Conservation (phyloP, 352 stramenopile species). For the Phytopythium litorale region DNA sequence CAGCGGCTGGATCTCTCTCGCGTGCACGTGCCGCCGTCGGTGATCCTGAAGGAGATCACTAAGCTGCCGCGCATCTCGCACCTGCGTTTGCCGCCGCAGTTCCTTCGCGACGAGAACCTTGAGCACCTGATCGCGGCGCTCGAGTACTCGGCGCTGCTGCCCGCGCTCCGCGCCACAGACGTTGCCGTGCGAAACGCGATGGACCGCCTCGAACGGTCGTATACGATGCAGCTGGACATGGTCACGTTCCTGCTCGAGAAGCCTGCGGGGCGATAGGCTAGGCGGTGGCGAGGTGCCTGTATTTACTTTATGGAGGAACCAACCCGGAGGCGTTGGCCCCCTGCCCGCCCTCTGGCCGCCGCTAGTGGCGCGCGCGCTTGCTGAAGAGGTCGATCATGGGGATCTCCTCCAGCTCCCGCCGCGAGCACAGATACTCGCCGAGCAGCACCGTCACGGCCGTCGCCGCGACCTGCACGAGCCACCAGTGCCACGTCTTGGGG, state of each 20-base stretch:
- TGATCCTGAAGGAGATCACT: conserved; percentile 54
- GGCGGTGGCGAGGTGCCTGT: background rate
- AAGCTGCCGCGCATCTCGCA: conserved; percentile 55
- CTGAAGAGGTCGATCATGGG: conserved; percentile 85
- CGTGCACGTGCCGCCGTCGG: conserved; percentile 49
- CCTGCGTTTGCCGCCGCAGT: conserved; percentile 52
- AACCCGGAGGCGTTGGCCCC: background rate
- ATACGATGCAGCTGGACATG: conserved; percentile 69
- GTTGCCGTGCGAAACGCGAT: conserved; percentile 53
- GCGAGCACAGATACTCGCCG: conserved; percentile 85
- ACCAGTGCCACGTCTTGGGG: conserved; percentile 86
- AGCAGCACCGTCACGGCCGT: conserved; percentile 76
- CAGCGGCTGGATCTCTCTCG: conserved; percentile 61
- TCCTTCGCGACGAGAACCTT: conserved; percentile 68
- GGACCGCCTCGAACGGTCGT: conserved; percentile 66
- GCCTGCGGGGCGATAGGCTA: conserved; percentile 2
- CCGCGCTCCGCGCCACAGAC: conserved; percentile 50
- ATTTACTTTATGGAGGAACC: background rate
- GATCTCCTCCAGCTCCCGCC: conserved; percentile 86
- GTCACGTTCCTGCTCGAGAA: conserved; percentile 51
- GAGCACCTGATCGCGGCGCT: conserved; percentile 72
- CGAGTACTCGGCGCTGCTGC: conserved; percentile 45
- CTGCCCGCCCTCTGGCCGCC: background rate
- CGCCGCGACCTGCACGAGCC: conserved; percentile 70
- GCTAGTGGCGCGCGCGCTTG: conserved; percentile 56